Base-by-base conservation (phyloP, 768 basidiomycete species). In the Rhodotorula graminis region DNA sequence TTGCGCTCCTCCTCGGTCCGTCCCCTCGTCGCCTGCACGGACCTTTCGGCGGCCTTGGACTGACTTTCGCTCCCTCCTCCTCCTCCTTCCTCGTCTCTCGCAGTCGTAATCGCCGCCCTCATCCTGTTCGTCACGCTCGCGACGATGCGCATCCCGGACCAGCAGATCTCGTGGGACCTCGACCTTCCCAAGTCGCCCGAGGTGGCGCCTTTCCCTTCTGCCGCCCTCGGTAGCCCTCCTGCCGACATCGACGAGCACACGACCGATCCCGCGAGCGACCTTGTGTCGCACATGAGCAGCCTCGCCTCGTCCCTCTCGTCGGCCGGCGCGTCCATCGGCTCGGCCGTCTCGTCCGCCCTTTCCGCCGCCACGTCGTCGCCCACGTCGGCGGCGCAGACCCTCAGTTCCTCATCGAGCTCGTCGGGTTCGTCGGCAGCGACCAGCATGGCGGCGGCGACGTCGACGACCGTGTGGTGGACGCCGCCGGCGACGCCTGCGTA, bases 61-160 rank as follows among this genome's bases (percentile, higher is more conserved):
- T 23, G 31, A 57, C 9, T 47, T 25, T 21, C 44, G 5, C 44
- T 14, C 18, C 6, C 44, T 27, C 6, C 16, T 21, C 3, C 21
- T 31, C 31, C n/a, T 57, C 49, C 9, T 44, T 8, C 3, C 59
- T 18, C 2, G 3, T 5, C 7, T 37, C 37, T 37, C 15, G 42
- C 49, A 71, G 70, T 75, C 57, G 31, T 75, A n/a, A 75, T 71
- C 64, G 59, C 53, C 50, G 74, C 65, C 29, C 52, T 75, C 42
- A 50, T 75, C 64, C 57, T 75, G n/a, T 64, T 71, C 52, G 37
- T 75, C 64, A 58, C 64, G 21, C 65, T 75, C 59, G 70, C 73
- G 16, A 71, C 61, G 31, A 69, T 69, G 68, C n/a, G 37, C 3
- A 27, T 72, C 14, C 67, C 66, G 0, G 44, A 64, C 27, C 56